Evolutionary conservation across 2,329 filamentous ascomycete species (phyloP).

Genomic region (Colletotrichum cuscutae): DNA sequence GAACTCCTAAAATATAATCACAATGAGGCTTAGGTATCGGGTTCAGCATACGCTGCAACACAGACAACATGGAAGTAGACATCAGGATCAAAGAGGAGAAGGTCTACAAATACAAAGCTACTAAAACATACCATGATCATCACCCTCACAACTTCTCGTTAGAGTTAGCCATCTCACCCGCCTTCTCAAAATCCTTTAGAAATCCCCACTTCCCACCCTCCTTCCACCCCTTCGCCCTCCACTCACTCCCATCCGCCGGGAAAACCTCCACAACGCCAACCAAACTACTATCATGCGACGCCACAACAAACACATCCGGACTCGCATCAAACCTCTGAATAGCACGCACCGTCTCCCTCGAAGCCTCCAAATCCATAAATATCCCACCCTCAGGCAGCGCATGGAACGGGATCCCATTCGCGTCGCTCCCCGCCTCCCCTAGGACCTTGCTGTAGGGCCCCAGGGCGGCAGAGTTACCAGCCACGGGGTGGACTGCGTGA

Average conservation of each 20-base stretch:
- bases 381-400: background rate
- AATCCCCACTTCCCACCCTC: background rate
- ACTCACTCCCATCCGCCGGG: background rate
- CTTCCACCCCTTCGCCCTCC: constrained; percentile 6
- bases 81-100: background rate
- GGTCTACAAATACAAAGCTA: background rate
- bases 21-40: background rate
- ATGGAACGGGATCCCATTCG: background rate
- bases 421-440: background rate
- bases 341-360: background rate
- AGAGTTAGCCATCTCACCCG: background rate
- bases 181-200: background rate
- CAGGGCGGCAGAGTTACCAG: background rate
- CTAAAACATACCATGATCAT: background rate
- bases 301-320: constrained; percentile 4
- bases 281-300: background rate
- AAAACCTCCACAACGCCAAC: background rate
- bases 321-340: background rate
- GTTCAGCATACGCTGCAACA: background rate
- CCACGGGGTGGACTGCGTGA: background rate
- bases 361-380: background rate
- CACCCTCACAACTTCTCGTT: background rate
- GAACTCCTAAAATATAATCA: background rate
- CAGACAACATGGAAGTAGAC: background rate
- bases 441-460: background rate